Conservation (phyloP, 2,329 filamentous ascomycete genomes). For the Sporothrix protearum region DNA sequence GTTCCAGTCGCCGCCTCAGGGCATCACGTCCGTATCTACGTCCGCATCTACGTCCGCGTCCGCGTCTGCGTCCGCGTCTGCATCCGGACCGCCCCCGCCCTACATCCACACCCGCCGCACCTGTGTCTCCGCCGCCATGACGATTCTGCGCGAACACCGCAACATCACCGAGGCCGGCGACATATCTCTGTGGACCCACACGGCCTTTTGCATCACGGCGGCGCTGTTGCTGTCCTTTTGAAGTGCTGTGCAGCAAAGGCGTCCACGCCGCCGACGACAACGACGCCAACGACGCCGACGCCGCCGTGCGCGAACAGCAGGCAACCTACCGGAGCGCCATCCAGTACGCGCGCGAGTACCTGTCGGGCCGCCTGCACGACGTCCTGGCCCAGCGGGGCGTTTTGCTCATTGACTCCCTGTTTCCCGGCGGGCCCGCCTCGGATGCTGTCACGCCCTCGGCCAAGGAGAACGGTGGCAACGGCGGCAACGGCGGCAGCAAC, state of each 20-base stretch:
- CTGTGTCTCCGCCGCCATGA: slow-evolving; percentile 38
- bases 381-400: slow-evolving; percentile 29
- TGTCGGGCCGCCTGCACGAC: slow-evolving; percentile 27
- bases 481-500: neutral
- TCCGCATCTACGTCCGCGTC: too few species aligned
- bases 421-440: slow-evolving; percentile 13
- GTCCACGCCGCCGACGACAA: neutral
- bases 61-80: too few species aligned
- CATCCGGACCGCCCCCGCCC: neutral
- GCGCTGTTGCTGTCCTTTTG: slow-evolving; percentile 31
- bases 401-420: slow-evolving; percentile 28
- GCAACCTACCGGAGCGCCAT: slow-evolving; percentile 25
- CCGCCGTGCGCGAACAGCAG: neutral
- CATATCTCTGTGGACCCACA: slow-evolving; percentile 33
- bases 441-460: neutral
- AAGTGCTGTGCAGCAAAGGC: slow-evolving; percentile 26
- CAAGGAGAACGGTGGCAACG: neutral
- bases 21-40: neutral
- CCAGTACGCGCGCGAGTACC: slow-evolving; percentile 24
- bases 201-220: slow-evolving; percentile 33
- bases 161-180: slow-evolving; percentile 26
- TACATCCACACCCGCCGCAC: slow-evolving; percentile 36
- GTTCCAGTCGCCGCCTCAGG: slow-evolving; percentile 30
- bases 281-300: neutral
- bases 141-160: slow-evolving; percentile 34